These are phyloP conservation scores for Ogataea sp. DNA, from an alignment of 805 yeast genomes.

Conservation along the genomic window DNA sequence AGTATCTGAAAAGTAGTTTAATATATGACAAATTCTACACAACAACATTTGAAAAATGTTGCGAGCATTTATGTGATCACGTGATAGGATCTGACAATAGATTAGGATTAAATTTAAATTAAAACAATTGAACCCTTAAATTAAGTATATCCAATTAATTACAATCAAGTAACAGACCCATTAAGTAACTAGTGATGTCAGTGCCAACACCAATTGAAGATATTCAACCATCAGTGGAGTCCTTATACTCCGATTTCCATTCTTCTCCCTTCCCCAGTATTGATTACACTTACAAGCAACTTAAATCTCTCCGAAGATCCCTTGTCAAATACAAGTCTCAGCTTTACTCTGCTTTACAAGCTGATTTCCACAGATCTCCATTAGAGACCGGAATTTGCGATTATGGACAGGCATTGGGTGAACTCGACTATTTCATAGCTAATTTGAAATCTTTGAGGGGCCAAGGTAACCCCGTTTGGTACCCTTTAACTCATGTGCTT, in stretches of 20 bases:
- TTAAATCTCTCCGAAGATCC: constrained; percentile 60
- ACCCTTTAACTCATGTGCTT: constrained; percentile 26
- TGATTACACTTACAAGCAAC: constrained; percentile 45
- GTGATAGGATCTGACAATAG: too few species aligned
- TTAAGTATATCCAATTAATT: too few species aligned
- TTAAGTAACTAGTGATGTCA: too few species aligned
- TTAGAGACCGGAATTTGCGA: constrained; percentile 61
- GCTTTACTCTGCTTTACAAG: constrained; percentile 47
- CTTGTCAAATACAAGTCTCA: constrained; percentile 49
- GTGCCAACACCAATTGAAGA: constrained; percentile 25
- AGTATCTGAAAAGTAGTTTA: too few species aligned
- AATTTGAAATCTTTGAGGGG: constrained; percentile 59
- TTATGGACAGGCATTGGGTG: constrained; percentile 39
- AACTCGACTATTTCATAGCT: constrained; percentile 50
- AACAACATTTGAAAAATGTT: too few species aligned
- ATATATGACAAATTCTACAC: too few species aligned
- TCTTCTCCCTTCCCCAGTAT: constrained; percentile 26
- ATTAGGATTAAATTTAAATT: too few species aligned
- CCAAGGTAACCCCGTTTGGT: constrained; percentile 27
- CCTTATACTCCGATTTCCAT: constrained; percentile 35
- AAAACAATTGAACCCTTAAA: too few species aligned
- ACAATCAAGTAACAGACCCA: too few species aligned
- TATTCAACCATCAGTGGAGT: constrained; percentile 39
- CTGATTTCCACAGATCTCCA: constrained; percentile 61
- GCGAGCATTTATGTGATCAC: too few species aligned